Percentiles rank a stretch among this genome's conserved stretches.
phyloP scores from a whole-genome alignment of 768 basidiomycete genomes.

The Termitomyces sp. region DNA sequence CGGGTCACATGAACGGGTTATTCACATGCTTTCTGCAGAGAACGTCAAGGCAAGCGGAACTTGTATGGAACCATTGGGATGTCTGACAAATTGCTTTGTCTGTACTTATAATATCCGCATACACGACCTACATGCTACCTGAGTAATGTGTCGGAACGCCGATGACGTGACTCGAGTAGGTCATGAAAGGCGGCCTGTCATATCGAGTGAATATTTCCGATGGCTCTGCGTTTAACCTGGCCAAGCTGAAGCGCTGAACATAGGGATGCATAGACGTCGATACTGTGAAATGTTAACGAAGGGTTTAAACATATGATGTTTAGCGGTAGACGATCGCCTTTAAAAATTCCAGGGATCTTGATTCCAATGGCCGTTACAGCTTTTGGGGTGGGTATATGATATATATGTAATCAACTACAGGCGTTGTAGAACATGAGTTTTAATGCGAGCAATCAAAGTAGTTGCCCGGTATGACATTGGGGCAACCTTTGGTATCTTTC shows the following conservation, averaged over 20 bases:
- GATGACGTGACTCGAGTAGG: background rate
- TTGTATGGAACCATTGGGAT: background rate
- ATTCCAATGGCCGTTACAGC: background rate
- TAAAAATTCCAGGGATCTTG: background rate
- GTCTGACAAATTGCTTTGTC: background rate
- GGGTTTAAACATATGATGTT: too few relatives aligned
- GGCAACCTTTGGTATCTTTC: conserved; percentile 46
- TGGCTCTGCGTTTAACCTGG: background rate
- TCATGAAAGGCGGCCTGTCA: background rate
- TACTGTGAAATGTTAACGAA: background rate
- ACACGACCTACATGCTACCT: background rate
- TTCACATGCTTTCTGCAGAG: background rate
- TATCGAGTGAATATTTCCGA: background rate
- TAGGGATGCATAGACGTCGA: background rate
- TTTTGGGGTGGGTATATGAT: background rate
- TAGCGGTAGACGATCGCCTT: background rate
- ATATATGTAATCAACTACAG: background rate
- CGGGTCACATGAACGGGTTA: too few relatives aligned
- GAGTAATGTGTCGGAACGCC: background rate
- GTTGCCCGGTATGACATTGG: conserved; percentile 46
- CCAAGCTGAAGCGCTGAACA: background rate
- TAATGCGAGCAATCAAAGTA: conserved; percentile 44
- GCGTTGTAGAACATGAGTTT: background rate
- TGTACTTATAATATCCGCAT: background rate
- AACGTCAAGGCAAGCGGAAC: background rate